Percentiles rank a stretch among this genome's conserved stretches.
phyloP scores from a whole-genome alignment of 2,329 filamentous ascomycete species.

The Cladophialophora carrionii region DNA sequence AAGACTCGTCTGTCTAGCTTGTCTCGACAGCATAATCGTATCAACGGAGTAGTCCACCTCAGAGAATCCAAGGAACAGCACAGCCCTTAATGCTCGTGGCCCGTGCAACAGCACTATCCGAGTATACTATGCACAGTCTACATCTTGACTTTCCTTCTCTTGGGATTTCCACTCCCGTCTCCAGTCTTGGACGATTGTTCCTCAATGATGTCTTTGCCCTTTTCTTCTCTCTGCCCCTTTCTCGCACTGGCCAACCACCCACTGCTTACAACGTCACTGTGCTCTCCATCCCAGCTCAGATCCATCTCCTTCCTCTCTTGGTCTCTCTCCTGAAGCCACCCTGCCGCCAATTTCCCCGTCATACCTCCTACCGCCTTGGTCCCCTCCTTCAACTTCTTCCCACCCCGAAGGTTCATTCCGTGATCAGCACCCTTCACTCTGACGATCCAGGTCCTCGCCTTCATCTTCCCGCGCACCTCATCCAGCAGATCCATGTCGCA shows the following conservation, averaged over 20 bases:
- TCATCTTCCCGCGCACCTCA: conserved; percentile 35
- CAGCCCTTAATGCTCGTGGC: not conserved
- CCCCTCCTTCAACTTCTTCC: conserved; percentile 25
- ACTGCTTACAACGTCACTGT: not conserved
- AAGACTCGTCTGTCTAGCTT: too few species aligned
- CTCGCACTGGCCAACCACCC: not conserved
- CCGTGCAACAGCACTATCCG: not conserved
- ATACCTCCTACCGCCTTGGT: conserved; percentile 23
- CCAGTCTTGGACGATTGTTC: not conserved
- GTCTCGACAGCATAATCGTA: too few species aligned
- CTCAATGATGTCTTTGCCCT: not conserved
- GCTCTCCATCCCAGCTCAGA: conserved; percentile 22
- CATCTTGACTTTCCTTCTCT: not conserved
- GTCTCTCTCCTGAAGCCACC: conserved; percentile 24
- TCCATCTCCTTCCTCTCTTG: conserved; percentile 15
- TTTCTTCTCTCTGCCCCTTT: not conserved
- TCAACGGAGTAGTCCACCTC: conserved; percentile 2
- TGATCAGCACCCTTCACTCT: conserved; percentile 36
- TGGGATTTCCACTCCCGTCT: not conserved
- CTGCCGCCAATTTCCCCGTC: conserved; percentile 22
- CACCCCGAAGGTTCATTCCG: conserved; percentile 36
- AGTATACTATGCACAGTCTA: not conserved
- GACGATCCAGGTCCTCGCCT: conserved; percentile 31
- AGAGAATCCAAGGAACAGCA: not conserved
- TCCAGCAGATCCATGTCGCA: conserved; percentile 29